Base-by-base conservation (phyloP, 2,329 filamentous ascomycete genomes). In the Rugonectria rugulosa region DNA sequence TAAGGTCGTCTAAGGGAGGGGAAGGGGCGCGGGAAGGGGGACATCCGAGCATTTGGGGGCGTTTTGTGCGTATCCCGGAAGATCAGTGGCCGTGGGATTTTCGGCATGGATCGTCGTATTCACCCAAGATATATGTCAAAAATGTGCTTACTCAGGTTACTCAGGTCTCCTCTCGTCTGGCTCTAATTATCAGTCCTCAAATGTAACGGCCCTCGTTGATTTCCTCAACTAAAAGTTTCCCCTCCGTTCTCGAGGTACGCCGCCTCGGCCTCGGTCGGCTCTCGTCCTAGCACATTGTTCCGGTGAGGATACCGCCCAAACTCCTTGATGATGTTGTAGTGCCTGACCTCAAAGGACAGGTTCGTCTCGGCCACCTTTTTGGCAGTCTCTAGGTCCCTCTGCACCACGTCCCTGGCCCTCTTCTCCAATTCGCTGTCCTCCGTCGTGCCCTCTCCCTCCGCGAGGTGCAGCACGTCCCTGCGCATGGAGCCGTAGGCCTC, bases 261-360 rank as follows among this genome's bases (percentile, higher is more conserved):
- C 46, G 56, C 66, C 70, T 87, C 84, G 57, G 81, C 82, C 1
- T 60, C 59, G 6, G 80, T 85, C 38, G 68, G 72, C 56, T 76
- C 68, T 58, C 85, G 70, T 0, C 79, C 81, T 45, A 88, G 47
- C 1, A 73, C 73, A 50, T 70, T 65, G 62, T 87, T 88, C 6
- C 85, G 72, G 69, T 87, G 81, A 8, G 85, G 84, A 70, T 86
- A 88, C 48, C 85, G 70, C 1, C 83, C 84, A 66, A 87, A 88
- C 53, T 56, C 72, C 51, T 76, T 69, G 31, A 88, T 69, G 12
- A 86, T 79, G 19, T 75, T 75, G 19, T 68, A 65, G 64, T 88
- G 85, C 60, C 73, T 75, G 60, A 70, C 69, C 59, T 79, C 76
- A 43, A 77, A 76, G 3, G 70, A 68, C 4, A 64, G 11, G 9